Percentiles rank a stretch among this genome's conserved stretches.
Conservation (phyloP, 2,329 filamentous ascomycete species). For the Fusarium stilboides region DNA sequence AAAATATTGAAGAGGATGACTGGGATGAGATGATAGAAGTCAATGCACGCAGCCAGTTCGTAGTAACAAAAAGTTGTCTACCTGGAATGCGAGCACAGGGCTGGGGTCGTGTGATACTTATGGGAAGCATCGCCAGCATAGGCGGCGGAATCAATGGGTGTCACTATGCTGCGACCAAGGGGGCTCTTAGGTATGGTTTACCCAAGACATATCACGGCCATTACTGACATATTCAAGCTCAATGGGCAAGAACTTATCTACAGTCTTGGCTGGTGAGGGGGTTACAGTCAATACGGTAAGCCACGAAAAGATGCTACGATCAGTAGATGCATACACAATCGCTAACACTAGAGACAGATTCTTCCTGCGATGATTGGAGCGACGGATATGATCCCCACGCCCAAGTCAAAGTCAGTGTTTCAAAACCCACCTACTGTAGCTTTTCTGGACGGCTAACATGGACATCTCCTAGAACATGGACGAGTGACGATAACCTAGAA, state of each 20-base stretch:
- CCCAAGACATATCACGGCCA: no score
- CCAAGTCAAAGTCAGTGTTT: slow-evolving; percentile 48
- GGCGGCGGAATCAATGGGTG: slow-evolving; percentile 56
- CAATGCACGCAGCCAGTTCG: slow-evolving; percentile 55
- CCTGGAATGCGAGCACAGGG: slow-evolving; percentile 51
- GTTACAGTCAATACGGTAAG: slow-evolving; percentile 55
- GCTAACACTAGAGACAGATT: slow-evolving; percentile 32
- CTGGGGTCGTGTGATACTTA: slow-evolving; percentile 54
- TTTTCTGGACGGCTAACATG: not conserved
- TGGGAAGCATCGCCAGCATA: slow-evolving; percentile 54
- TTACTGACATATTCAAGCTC: slow-evolving; percentile 33
- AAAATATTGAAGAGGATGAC: slow-evolving; percentile 55
- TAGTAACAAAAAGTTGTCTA: slow-evolving; percentile 53
- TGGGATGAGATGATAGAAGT: slow-evolving; percentile 57
- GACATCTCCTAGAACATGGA: slow-evolving; percentile 49
- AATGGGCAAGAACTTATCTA: slow-evolving; percentile 55
- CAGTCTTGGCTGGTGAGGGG: slow-evolving; percentile 52
- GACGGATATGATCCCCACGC: slow-evolving; percentile 56
- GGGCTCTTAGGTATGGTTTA: slow-evolving; percentile 40
- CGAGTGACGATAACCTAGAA: slow-evolving; percentile 52
- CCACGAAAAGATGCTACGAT: not conserved
- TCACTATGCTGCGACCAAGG: slow-evolving; percentile 55
- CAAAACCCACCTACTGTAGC: not conserved
- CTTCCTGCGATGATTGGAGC: slow-evolving; percentile 55
- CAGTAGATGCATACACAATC: rapidly evolving